Conservation (phyloP, 1,139 yeast genomes). For the Zygosaccharomyces pseudobailii region DNA sequence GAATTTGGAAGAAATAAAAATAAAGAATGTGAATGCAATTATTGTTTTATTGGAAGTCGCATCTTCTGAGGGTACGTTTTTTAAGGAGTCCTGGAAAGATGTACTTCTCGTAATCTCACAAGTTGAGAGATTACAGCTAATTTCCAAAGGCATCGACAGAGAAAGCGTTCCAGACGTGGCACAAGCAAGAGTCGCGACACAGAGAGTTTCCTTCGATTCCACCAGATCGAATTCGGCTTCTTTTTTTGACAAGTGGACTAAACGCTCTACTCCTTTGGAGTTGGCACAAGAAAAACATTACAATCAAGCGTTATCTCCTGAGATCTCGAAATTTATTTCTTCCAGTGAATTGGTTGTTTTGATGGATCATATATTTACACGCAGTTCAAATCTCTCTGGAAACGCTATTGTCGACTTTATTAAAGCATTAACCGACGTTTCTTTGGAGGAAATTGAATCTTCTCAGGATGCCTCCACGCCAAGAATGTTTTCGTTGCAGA, state of each 20-base stretch:
- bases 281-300: constrained; percentile 47
- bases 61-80: constrained; percentile 68
- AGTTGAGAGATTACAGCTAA: constrained; percentile 81
- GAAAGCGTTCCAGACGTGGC: constrained; percentile 82
- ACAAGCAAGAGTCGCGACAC: constrained; percentile 51
- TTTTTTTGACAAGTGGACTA: constrained; percentile 37
- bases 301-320: constrained; percentile 47
- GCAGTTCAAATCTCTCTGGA: constrained; percentile 74
- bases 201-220: constrained; percentile 55
- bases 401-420: constrained; percentile 85
- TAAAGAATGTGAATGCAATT: constrained; percentile 79
- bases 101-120: constrained; percentile 81
- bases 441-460: constrained; percentile 86
- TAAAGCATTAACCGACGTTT: constrained; percentile 77
- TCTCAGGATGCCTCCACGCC: constrained; percentile 81
- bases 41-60: constrained; percentile 72
- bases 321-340: constrained; percentile 55
- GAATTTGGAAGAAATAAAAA: constrained; percentile 71
- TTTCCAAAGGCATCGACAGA: constrained; percentile 85
- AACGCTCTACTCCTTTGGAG: constrained; percentile 44
- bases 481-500: constrained; percentile 85
- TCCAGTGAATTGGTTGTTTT: constrained; percentile 78
- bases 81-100: constrained; percentile 79
- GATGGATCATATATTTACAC: constrained; percentile 82
- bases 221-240: constrained; percentile 38